Conservation (phyloP, 257 asterid genomes). For the Verbascum thapsus region DNA sequence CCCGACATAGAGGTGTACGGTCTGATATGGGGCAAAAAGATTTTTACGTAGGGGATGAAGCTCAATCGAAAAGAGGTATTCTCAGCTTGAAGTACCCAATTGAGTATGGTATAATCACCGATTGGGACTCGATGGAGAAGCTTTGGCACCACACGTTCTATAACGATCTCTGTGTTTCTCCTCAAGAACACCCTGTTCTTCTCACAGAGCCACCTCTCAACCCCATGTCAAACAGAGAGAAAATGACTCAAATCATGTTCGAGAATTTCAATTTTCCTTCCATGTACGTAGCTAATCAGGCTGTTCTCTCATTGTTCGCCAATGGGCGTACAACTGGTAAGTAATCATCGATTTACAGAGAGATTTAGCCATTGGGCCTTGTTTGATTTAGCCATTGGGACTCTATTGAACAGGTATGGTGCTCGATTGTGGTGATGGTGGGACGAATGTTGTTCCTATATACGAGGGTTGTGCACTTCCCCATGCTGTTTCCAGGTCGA, state of each 20-base stretch:
- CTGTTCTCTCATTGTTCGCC: conserved; percentile 51
- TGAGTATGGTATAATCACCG: conserved; percentile 51
- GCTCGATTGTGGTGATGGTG: conserved; percentile 47
- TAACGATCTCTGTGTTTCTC: conserved; percentile 52
- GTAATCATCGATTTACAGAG: background rate
- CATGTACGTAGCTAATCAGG: conserved; percentile 56
- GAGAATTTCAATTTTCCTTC: conserved; percentile 50
- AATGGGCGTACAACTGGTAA: conserved; percentile 50
- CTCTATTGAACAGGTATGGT: conserved; percentile 36
- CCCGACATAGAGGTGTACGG: too few species aligned
- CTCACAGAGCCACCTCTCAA: conserved; percentile 51
- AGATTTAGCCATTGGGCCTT: background rate
- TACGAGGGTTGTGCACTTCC: conserved; percentile 54
- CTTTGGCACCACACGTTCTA: conserved; percentile 54
- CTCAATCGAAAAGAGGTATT: conserved; percentile 47
- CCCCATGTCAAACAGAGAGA: conserved; percentile 52
- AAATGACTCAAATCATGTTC: conserved; percentile 54
- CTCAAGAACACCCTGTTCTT: conserved; percentile 50
- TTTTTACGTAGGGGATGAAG: conserved; percentile 51
- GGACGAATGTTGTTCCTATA: conserved; percentile 48
- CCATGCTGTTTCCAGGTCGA: conserved; percentile 45
- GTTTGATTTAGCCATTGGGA: background rate
- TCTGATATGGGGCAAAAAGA: conserved; percentile 52
- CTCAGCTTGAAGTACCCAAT: conserved; percentile 51
- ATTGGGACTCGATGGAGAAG: conserved; percentile 57